Evolutionary conservation across 2,329 filamentous ascomycete species (phyloP).

Genomic region (Fusarium tuaranense): DNA sequence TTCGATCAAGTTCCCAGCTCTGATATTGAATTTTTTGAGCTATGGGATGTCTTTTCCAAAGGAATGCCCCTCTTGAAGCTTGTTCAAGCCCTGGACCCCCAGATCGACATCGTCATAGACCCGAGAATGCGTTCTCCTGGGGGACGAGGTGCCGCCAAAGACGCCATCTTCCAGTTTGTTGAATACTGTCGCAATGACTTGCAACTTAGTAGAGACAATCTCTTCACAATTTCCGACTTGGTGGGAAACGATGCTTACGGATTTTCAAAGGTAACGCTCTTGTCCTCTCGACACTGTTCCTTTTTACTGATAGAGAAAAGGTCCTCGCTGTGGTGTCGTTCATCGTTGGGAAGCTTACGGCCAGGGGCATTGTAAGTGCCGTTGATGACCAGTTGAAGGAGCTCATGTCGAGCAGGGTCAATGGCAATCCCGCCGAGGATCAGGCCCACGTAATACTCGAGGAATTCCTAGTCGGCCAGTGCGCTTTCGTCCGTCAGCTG

Average conservation of each 20-base stretch:
- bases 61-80: not conserved
- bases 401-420: not conserved
- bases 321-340: not conserved
- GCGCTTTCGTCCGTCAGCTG: not conserved
- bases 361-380: not conserved
- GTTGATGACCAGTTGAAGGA: not conserved
- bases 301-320: not conserved
- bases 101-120: not conserved
- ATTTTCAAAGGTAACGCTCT: not conserved
- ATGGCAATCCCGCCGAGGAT: not conserved
- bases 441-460: not conserved
- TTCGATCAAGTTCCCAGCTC: not conserved
- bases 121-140: not conserved
- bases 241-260: not conserved
- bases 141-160: not conserved
- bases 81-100: not conserved
- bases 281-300: not conserved
- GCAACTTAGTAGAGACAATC: not conserved
- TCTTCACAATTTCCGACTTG: not conserved
- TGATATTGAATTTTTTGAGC: not conserved
- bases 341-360: not conserved
- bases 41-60: not conserved
- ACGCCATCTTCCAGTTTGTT: not conserved
- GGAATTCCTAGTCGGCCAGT: not conserved
- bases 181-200: not conserved